These are phyloP conservation scores for Amaranthus tricolor DNA, from an alignment of 179 eudicot genomes.

Conservation along the genomic window DNA sequence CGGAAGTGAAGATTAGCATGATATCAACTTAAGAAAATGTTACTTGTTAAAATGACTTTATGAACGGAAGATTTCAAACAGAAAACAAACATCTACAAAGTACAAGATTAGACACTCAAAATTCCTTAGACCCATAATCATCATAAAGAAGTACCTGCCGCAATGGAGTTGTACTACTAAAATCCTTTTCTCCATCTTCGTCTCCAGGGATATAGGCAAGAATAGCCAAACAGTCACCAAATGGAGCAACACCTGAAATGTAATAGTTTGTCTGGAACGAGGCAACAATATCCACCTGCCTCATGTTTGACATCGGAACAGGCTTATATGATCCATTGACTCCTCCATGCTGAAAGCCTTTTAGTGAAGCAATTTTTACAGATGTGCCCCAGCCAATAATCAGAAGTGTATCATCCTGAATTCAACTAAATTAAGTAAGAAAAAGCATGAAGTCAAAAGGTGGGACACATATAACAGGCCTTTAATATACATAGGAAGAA, in stretches of 20 bases:
- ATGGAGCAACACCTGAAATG: constrained; percentile 95
- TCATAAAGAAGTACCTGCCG: constrained; percentile 62
- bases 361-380: constrained; percentile 78
- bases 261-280: constrained; percentile 88
- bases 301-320: constrained; percentile 48
- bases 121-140: not conserved
- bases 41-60: no score
- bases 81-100: not conserved
- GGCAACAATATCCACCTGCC: constrained; percentile 90
- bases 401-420: constrained; percentile 82
- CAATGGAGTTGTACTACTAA: constrained; percentile 69
- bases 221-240: constrained; percentile 89
- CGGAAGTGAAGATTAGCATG: no score
- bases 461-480: constrained; percentile 9
- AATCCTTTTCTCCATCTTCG: constrained; percentile 82
- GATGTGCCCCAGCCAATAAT: constrained; percentile 99
- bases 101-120: not conserved
- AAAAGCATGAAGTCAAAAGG: constrained; percentile 25
- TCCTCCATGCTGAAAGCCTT: constrained; percentile 42
- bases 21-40: no score
- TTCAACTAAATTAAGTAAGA: constrained; percentile 26
- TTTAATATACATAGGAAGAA: not conserved
- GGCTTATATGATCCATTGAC: constrained; percentile 63
- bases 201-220: constrained; percentile 83
- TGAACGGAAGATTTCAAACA: not conserved